These are phyloP conservation scores for Aspergillus novoparasiticus DNA, from an alignment of 2,329 filamentous ascomycete genomes.

Conservation along the genomic window DNA sequence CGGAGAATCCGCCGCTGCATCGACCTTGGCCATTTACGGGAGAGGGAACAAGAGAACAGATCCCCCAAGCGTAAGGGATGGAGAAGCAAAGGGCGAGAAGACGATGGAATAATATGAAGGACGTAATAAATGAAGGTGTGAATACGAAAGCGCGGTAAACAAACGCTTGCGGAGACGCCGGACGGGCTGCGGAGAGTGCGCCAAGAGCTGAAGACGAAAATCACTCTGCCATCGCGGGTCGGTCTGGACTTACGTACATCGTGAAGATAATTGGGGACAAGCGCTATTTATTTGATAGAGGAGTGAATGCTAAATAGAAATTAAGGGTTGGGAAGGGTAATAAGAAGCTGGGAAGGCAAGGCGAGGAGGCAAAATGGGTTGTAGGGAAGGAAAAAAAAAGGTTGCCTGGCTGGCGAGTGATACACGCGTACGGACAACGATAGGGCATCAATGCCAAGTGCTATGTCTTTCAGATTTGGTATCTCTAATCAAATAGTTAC, in stretches of 20 bases:
- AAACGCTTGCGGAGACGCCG: conserved; percentile 7
- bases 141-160: conserved; percentile 1
- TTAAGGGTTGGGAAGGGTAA: background rate
- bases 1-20: conserved; percentile 30
- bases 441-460: conserved; percentile 3
- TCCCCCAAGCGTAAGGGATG: background rate
- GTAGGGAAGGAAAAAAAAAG: conserved; percentile 20
- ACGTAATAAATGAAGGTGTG: background rate
- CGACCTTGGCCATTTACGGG: conserved; percentile 25
- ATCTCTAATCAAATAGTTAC: conserved; percentile 19
- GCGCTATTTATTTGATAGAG: background rate
- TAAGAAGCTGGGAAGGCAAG: background rate
- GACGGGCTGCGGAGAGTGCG: conserved; percentile 7
- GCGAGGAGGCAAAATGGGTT: background rate
- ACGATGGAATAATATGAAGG: background rate
- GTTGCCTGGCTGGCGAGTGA: conserved; percentile 22
- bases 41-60: background rate
- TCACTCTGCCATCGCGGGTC: conserved; percentile 1
- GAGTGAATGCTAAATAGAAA: background rate
- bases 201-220: conserved; percentile 10
- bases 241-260: background rate
- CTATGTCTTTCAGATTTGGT: conserved; percentile 20
- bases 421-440: conserved; percentile 3
- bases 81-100: background rate
- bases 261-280: background rate